Base-by-base conservation (phyloP, 305 asterid species). In the Euphrasia arctica region DNA sequence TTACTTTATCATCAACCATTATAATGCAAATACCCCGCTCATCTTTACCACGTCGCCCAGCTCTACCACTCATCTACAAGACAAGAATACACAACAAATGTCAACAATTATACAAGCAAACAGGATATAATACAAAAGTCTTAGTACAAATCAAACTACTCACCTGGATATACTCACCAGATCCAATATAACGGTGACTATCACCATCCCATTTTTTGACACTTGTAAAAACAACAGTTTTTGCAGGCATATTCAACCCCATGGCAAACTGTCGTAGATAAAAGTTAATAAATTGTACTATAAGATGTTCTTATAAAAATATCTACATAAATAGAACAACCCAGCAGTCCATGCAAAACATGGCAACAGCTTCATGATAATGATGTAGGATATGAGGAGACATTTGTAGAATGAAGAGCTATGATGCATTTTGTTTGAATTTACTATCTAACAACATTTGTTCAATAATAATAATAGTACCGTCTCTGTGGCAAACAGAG, bases 21-120 rank as follows among this genome's bases (percentile, higher is more conserved):
- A 93, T 86, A 54, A 93, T 85, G 78, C 99, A 93, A 71, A 93
- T 93, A 49, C 97, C 97, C 62, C 95, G 87, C 60, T 79, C 94
- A 87, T 93, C 97, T 86, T 93, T 93, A 70, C 99, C 99, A 77
- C 99, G 97, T 10, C 99, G 99, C 70, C 99, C 97, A 77, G 99
- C 99, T 85, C 99, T 90, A 71, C 99, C 99, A 78, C 99, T 93
- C 99, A 93, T 93, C 96, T 93, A 71, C 60, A 77, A 62, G 67
- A 70, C 71, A 58, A 69, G 66, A 5, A 79, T 54, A 58, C 27
- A 58, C 55, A 62, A 79, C 50, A 58, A 18, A 58, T 54, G 63
- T 73, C 77, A 85, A 73, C 54, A 56, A 41, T 57, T 47, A 52
- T 59, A 69, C 18, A 74, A 32, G 34, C 32, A 63, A 61, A 47